Percentiles rank a stretch among this genome's conserved stretches.
Conservation (phyloP, 2,329 filamentous ascomycete genomes). For the Orbilia brochopaga region DNA sequence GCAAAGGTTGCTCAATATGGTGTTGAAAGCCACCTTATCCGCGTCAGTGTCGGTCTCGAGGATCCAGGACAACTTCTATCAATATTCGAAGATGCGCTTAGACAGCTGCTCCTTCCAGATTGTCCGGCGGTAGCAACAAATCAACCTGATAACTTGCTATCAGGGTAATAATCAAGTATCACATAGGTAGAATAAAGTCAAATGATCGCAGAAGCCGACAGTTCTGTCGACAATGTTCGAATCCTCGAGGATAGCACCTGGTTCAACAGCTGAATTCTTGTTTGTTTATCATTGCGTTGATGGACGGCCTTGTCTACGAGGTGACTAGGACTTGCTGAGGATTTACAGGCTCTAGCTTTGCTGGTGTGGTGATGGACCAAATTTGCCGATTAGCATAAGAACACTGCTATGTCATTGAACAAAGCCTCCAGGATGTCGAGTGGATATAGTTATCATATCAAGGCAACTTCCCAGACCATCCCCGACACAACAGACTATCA, state of each 20-base stretch:
- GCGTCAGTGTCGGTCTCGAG: conserved; percentile 89
- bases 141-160: background rate
- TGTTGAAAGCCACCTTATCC: conserved; percentile 78
- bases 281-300: no score
- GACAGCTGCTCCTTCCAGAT: conserved; percentile 3
- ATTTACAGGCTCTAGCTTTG: no score
- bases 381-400: background rate
- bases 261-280: no score
- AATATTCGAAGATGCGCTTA: conserved; percentile 32
- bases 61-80: conserved; percentile 59
- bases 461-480: background rate
- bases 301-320: no score
- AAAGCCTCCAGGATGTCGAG: background rate
- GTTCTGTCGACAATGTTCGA: no score
- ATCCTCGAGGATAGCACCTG: no score
- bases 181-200: no score
- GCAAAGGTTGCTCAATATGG: conserved; percentile 74
- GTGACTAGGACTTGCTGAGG: no score
- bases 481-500: background rate
- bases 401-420: background rate
- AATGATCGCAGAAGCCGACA: no score
- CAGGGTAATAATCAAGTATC: no score
- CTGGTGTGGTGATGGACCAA: no score
- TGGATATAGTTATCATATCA: background rate
- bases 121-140: background rate